Evolutionary conservation across 371 early-diverging fungal species (phyloP).

Genomic region (Blyttiomyces sp.): DNA sequence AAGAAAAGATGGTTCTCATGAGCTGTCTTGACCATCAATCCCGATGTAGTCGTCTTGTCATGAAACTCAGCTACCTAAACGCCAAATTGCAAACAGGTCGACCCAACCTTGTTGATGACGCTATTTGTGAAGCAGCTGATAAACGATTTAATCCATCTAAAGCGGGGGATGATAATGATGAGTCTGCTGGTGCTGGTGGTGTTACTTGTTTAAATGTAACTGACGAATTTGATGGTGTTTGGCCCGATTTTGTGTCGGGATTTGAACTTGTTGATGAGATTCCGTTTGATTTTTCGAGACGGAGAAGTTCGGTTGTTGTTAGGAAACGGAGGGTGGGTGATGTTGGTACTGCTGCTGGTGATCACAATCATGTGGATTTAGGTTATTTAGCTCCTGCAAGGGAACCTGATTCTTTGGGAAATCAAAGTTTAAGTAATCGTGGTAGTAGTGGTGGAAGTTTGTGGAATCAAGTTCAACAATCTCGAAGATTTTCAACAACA

Average conservation of each 20-base stretch:
- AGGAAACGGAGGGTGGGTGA: background rate
- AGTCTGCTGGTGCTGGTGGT: too few relatives aligned
- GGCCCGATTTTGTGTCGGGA: background rate
- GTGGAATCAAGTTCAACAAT: too few relatives aligned
- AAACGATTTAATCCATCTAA: too few relatives aligned
- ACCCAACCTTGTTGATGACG: background rate
- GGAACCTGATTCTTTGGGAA: too few relatives aligned
- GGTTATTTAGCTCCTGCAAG: too few relatives aligned
- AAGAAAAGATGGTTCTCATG: constrained; percentile 60
- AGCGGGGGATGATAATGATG: too few relatives aligned
- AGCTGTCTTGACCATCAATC: background rate
- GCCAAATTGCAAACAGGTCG: background rate
- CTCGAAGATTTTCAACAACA: too few relatives aligned
- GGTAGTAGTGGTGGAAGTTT: too few relatives aligned
- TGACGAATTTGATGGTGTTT: background rate
- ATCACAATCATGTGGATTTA: background rate
- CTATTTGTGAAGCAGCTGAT: background rate
- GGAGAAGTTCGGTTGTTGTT: background rate
- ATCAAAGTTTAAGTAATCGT: too few relatives aligned
- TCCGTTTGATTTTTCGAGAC: background rate
- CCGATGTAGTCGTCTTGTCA: too few relatives aligned
- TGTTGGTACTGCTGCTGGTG: background rate
- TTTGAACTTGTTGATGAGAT: background rate
- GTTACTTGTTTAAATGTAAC: too few relatives aligned
- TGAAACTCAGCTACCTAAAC: background rate